Evolutionary conservation across 345 rosid species (phyloP), one percentile per base, ranked within the genome.

Genomic region (Xanthoceras sorbifolium): DNA sequence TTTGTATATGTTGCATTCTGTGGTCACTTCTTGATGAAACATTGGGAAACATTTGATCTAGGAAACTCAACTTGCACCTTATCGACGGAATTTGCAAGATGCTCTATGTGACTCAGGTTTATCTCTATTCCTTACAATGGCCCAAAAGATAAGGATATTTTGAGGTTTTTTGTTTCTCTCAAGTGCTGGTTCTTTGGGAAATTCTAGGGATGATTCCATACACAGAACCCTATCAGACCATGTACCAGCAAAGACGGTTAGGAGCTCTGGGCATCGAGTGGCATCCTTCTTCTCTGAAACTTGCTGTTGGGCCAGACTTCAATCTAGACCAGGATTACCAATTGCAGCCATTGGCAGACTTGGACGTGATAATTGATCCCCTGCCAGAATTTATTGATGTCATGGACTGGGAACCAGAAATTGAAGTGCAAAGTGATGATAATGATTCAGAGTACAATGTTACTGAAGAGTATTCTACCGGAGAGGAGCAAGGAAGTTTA

Each of bases 71-170:
- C 91, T 91, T 78, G 83, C 79, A 69, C 90, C 99, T 29, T 92
- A 89, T 77, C 89, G 92, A 20, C 90, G 99, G 83, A 97, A 97
- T 86, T 82, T 97, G 92, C 97, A 94, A 87, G 99, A 97, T 88
- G 90, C 91, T 67, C 98, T 97, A 67, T 97, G 99, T 78, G 99
- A 97, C 82, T 94, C 98, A 76, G 97, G 99, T 97, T 78, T 79
- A 64, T 75, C 75, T 65, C 77, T 77, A 54, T 26, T 77, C 22
- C 76, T 65, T 71, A 48, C 50, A 32, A 26, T 32, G 59, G 48
- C 64, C 73, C 38, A 69, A 78, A 63, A 63, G 32, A 54, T 29
- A 57, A 75, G 20, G 69, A 77, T 79, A 65, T 77, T 69, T 17
- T 57, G 52, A 14, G 32, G 14, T 50, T 20, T 31, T 42, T 63